Conservation (phyloP, 2,329 filamentous ascomycete species). For the Paecilomyces dactylethromorphus region DNA sequence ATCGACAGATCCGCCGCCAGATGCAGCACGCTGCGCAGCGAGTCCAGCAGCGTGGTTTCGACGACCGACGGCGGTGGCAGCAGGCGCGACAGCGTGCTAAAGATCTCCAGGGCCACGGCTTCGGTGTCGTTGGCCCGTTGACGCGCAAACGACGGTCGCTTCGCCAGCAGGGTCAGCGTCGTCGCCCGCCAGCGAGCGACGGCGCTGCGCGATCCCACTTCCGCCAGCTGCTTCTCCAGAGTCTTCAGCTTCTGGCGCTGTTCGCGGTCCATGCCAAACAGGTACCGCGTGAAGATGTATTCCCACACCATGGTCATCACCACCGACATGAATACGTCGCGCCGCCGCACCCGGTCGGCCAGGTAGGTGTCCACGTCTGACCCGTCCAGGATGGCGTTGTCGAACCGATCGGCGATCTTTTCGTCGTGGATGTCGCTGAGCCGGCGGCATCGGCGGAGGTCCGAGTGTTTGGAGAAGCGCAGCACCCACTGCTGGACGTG, state of each 20-base stretch:
- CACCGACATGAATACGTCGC: conserved; percentile 97
- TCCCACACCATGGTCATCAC: conserved; percentile 99
- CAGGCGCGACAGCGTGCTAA: conserved; percentile 74
- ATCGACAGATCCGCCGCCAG: conserved; percentile 86
- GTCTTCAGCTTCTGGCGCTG: conserved; percentile 96
- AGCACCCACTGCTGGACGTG: conserved; percentile 97
- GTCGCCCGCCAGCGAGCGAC: conserved; percentile 96
- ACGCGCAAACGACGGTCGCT: conserved; percentile 68
- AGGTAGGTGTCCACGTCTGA: conserved; percentile 87
- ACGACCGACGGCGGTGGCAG: conserved; percentile 79
- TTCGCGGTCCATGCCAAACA: conserved; percentile 97
- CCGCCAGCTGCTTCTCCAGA: conserved; percentile 82
- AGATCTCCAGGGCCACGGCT: conserved; percentile 88
- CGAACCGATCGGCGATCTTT: conserved; percentile 86
- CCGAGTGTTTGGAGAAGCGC: conserved; percentile 95
- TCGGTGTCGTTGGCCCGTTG: conserved; percentile 88
- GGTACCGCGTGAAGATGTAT: conserved; percentile 93
- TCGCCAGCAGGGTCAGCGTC: conserved; percentile 81
- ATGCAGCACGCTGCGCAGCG: conserved; percentile 78
- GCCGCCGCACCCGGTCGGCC: conserved; percentile 75
- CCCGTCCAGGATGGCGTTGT: conserved; percentile 90
- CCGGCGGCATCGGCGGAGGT: conserved; percentile 77
- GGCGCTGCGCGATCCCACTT: conserved; percentile 80
- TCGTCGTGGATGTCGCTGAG: conserved; percentile 83
- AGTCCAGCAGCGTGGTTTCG: conserved; percentile 72